Conservation (phyloP, 305 asterid genomes). For the Striga hermonthica region DNA sequence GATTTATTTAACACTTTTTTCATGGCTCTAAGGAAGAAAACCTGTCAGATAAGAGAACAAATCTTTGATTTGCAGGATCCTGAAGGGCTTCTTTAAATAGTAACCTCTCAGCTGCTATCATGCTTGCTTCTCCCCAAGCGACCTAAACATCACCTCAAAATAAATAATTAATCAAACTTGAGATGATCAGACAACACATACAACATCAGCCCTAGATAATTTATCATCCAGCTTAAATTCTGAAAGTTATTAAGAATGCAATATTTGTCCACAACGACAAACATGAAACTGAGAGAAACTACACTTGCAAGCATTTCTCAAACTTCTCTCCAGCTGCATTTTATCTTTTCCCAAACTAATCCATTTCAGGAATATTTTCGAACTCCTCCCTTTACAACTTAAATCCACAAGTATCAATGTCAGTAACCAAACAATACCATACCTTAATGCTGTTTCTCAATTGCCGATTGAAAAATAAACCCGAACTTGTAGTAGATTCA, state of each 20-base stretch:
- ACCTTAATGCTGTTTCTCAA: conserved; percentile 75
- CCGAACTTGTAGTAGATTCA: conserved; percentile 69
- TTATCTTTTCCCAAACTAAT: neutral
- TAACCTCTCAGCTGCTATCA: conserved; percentile 98
- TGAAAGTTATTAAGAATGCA: neutral
- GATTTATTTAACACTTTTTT: neutral
- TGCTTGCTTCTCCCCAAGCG: conserved; percentile 95
- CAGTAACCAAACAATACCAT: conserved; percentile 28
- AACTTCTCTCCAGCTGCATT: conserved; percentile 13
- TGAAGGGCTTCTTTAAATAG: conserved; percentile 75
- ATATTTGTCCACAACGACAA: neutral
- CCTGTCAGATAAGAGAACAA: conserved; percentile 96
- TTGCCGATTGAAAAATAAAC: conserved; percentile 61
- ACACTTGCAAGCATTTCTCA: neutral
- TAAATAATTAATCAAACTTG: conserved; percentile 34
- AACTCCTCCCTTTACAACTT: conserved; percentile 5
- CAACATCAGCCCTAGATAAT: conserved; percentile 21
- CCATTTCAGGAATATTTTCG: neutral
- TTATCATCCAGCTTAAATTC: conserved; percentile 18
- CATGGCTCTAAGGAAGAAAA: conserved; percentile 28
- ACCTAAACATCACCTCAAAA: conserved; percentile 59
- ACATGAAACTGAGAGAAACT: too few species aligned
- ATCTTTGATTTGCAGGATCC: conserved; percentile 92
- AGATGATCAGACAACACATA: conserved; percentile 20
- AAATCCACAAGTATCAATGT: neutral